phyloP scores from a whole-genome alignment of 352 stramenopile genomes.

The Pythium aquatile region DNA sequence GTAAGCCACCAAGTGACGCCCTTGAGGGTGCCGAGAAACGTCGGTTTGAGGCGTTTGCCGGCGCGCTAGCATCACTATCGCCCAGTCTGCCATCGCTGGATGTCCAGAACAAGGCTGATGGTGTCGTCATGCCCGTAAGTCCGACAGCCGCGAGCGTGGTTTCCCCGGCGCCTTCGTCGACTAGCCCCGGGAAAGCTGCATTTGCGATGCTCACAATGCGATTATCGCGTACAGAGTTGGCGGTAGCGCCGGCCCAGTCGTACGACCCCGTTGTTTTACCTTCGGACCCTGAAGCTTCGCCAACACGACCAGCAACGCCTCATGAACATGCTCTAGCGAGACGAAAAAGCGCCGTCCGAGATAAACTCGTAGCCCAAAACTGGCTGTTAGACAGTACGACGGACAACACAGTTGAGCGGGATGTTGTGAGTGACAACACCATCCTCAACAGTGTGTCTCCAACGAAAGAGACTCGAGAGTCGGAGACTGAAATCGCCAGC shows the following conservation, averaged over 20 bases:
- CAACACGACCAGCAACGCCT: not conserved
- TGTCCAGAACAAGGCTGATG: not conserved
- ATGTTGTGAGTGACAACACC: not conserved
- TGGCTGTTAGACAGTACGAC: not conserved
- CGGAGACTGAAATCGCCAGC: not conserved
- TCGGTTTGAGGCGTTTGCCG: not conserved
- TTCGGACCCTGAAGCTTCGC: not conserved
- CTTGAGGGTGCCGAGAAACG: not conserved
- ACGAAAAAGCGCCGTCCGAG: not conserved
- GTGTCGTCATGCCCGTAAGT: not conserved
- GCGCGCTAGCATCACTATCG: not conserved
- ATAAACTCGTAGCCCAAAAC: not conserved
- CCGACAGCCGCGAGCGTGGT: not conserved
- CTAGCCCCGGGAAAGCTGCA: slow-evolving; percentile 2
- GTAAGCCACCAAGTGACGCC: not conserved
- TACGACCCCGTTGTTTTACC: slow-evolving; percentile 1
- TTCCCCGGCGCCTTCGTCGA: not conserved
- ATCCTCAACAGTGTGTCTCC: not conserved
- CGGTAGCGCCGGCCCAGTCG: not conserved
- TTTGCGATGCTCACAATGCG: slow-evolving; percentile 4
- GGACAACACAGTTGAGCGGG: not conserved
- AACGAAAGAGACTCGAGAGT: not conserved
- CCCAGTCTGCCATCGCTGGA: not conserved
- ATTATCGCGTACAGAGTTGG: not conserved
- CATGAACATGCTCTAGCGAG: not conserved